Base-by-base conservation (phyloP, 106 monocot species). In the Allium fistulosum region DNA sequence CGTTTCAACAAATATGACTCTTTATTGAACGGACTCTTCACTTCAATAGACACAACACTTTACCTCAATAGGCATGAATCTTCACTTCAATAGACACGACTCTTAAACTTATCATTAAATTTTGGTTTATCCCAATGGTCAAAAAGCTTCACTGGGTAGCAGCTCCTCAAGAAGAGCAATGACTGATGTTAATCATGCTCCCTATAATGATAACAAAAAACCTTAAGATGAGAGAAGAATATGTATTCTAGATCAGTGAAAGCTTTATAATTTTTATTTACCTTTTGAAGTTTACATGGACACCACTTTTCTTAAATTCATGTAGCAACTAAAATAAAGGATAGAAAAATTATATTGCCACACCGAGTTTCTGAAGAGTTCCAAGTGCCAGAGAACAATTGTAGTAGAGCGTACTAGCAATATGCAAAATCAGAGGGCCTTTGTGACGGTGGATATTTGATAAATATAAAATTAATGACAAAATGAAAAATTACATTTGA, bases 131-230 rank as follows among this genome's bases (percentile, higher is more conserved):
- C n/a, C n/a, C n/a, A n/a, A n/a, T n/a, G n/a, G 85, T n/a, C 65
- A 56, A 16, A 90, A 72, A 50, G 91, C 94, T 72, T 94, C 91
- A 14, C 14, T 76, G 51, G 85, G 85, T 13, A 94, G 72, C 17
- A 83, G 87, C 17, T 85, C 80, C 15, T 73, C 80, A 26, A 84
- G 77, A 70, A 94, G 84, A 13, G 75, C 65, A 70, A 94, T 55
- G 50, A 94, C 78, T 71, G 94, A 94, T 69, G 83, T 94, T 71
- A 94, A 71, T 91, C 94, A 81, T 91, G 83, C 69, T 91, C 94
- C 61, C 94, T 94, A 81, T n/a, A 56, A 13, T 51, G 70, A 75
- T 66, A 46, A 73, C 61, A 46, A 65, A 1, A 58, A 26, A 51
- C 48, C 45, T 27, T 18, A 69, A 47, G 46, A 48, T 48, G 7